Evolutionary conservation across 2,329 filamentous ascomycete genomes (phyloP), one percentile per base, ranked within the genome.

Genomic region (Colletotrichum sp.): DNA sequence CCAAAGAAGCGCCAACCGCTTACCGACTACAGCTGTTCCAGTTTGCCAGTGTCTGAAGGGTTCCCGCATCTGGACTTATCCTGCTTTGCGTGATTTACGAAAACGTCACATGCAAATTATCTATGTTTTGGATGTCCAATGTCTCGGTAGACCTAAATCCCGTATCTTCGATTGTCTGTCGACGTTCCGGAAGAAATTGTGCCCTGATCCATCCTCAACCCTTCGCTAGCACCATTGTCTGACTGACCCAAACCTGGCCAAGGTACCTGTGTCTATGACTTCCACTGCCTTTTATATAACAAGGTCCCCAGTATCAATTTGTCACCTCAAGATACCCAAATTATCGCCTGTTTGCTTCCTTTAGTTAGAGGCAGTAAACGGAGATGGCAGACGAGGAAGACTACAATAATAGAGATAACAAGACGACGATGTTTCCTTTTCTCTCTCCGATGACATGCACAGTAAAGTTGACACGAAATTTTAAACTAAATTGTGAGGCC

Each of bases 31-130:
- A 18, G 44, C n/a, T 52, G 44, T 13, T 52, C n/a, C 44, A 52
- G 44, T 52, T 52, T 52, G n/a, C 44, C n/a, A 52, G 0, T 52
- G 44, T 52, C 10, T 52, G n/a, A 21, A 52, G n/a, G 44, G 12
- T 21, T 52, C 5, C 44, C 44, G 44, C 44, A 52, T 52, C n/a
- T 52, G n/a, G 44, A 52, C 44, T 52, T 52, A 52, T 52, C 44
- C 44, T 52, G 6, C 44, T 52, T 21, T 52, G 12, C 44, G n/a
- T 52, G 12, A 52, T 24, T 52, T n/a, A 52, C 44, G 44, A 52
- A 52, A 52, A 52, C 44, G n/a, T 52, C 44, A 52, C 44, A 52
- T 52, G n/a, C 44, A 52, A 52, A 52, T 52, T 21, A 13, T 21
- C 44, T 52, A 13, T 52, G n/a, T 13, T 52, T 52, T 24, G 44